A percentile compares a stretch with the other conserved stretches of the same genome.
Conservation (phyloP, 495 filamentous ascomycete genomes). For the Trichoderma orchidacearum region DNA sequence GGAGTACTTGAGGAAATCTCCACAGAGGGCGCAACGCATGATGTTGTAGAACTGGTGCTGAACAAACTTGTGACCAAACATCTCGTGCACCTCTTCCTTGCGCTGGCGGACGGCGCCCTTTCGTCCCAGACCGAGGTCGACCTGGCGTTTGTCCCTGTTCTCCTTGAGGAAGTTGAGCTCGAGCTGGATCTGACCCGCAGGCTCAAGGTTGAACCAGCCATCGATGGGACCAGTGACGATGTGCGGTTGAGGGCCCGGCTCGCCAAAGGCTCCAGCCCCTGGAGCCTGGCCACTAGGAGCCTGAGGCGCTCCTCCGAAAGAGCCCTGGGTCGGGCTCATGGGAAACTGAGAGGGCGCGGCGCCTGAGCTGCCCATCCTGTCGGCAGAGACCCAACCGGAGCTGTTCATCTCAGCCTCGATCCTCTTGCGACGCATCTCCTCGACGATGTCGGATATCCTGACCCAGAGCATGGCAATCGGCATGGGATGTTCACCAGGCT, state of each 20-base stretch:
- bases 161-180: slow-evolving; percentile 73
- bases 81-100: slow-evolving; percentile 94
- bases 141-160: slow-evolving; percentile 41
- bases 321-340: slow-evolving; percentile 30
- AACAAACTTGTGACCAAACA: slow-evolving; percentile 97
- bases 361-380: slow-evolving; percentile 64
- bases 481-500: slow-evolving; percentile 72
- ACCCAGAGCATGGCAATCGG: slow-evolving; percentile 96
- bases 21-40: slow-evolving; percentile 98
- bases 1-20: slow-evolving; percentile 96
- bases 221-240: slow-evolving; percentile 63
- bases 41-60: slow-evolving; percentile 99
- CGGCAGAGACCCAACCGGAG: slow-evolving; percentile 92
- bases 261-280: slow-evolving; percentile 5
- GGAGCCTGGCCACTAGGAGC: slow-evolving; percentile 13
- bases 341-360: slow-evolving; percentile 36
- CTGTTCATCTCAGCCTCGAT: slow-evolving; percentile 87
- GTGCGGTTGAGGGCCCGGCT: slow-evolving; percentile 16
- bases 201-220: slow-evolving; percentile 94
- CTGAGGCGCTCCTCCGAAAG: slow-evolving; percentile 26
- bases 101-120: slow-evolving; percentile 93
- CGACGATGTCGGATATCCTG: slow-evolving; percentile 89
- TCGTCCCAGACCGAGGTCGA: slow-evolving; percentile 80
- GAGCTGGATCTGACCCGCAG: slow-evolving; percentile 64
- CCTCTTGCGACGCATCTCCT: slow-evolving; percentile 94